phyloP scores from a whole-genome alignment of 768 basidiomycete genomes.

The Suillus brevipes region DNA sequence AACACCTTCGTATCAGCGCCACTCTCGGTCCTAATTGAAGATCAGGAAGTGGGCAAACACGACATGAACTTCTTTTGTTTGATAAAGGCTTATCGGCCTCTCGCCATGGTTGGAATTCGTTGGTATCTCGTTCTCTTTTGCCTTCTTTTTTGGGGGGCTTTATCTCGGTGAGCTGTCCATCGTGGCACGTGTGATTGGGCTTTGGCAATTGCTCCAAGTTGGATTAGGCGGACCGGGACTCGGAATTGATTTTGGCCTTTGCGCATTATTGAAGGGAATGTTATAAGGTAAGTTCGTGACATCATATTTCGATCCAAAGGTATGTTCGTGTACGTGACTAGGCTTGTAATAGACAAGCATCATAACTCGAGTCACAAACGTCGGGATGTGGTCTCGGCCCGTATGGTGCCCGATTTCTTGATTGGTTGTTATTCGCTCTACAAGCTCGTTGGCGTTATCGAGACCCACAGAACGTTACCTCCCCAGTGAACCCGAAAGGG shows the following conservation, averaged over 20 bases:
- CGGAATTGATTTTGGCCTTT: background rate
- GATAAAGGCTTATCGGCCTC: slow-evolving; percentile 7
- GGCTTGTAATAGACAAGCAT: background rate
- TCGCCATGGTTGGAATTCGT: background rate
- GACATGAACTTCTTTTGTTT: background rate
- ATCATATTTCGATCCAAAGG: too few species aligned
- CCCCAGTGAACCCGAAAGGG: background rate
- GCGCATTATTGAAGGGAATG: background rate
- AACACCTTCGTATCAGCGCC: background rate
- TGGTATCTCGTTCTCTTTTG: too few species aligned
- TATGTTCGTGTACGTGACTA: background rate
- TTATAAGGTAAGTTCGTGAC: background rate
- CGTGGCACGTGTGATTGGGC: background rate
- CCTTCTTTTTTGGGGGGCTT: background rate
- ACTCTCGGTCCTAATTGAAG: background rate
- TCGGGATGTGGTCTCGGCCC: background rate
- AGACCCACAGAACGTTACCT: background rate
- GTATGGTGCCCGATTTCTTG: background rate
- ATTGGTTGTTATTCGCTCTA: background rate
- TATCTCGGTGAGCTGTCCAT: background rate
- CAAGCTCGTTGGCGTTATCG: background rate
- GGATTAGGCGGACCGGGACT: background rate
- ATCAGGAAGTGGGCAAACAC: background rate
- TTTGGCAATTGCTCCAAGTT: background rate
- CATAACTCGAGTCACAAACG: background rate